Conservation (phyloP, 192 early-diverging fungal species). For the Dimargaris verticillata region DNA sequence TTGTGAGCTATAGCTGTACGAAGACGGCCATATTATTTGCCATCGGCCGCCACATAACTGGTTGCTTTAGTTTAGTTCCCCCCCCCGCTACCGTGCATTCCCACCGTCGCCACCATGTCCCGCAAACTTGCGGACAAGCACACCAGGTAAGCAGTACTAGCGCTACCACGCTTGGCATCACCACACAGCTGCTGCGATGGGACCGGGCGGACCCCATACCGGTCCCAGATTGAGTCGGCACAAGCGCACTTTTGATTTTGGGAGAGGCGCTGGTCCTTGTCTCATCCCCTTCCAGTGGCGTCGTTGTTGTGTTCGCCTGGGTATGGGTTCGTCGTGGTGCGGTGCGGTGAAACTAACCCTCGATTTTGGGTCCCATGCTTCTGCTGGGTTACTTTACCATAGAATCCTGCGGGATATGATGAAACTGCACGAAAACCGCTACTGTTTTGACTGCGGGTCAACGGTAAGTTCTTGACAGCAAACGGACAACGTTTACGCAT, state of each 20-base stretch:
- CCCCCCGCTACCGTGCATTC: too few relatives aligned
- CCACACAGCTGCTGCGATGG: background rate
- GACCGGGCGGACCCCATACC: background rate
- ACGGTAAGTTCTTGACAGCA: slow-evolving; percentile 5
- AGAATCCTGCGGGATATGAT: slow-evolving; percentile 8
- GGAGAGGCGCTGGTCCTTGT: too few relatives aligned
- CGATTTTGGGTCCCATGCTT: background rate
- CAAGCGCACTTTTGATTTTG: background rate
- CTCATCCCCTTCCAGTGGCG: too few relatives aligned
- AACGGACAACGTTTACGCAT: too few relatives aligned
- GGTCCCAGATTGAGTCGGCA: too few relatives aligned
- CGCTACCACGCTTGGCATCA: background rate
- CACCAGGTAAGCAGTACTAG: background rate
- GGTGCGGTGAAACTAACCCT: background rate
- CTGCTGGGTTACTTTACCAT: too few relatives aligned
- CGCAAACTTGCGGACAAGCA: slow-evolving; percentile 6
- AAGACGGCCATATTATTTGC: too few relatives aligned
- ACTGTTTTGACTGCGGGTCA: slow-evolving; percentile 12
- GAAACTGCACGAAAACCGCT: slow-evolving; percentile 13
- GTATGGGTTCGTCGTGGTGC: too few relatives aligned
- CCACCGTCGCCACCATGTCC: background rate
- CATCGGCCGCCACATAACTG: too few relatives aligned
- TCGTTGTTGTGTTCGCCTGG: too few relatives aligned
- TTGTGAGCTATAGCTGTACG: too few relatives aligned
- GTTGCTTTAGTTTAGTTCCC: too few relatives aligned